A percentile compares a stretch with the other conserved stretches of the same genome.
Conservation (phyloP, 257 asterid species). For the Capsicum chinense region DNA sequence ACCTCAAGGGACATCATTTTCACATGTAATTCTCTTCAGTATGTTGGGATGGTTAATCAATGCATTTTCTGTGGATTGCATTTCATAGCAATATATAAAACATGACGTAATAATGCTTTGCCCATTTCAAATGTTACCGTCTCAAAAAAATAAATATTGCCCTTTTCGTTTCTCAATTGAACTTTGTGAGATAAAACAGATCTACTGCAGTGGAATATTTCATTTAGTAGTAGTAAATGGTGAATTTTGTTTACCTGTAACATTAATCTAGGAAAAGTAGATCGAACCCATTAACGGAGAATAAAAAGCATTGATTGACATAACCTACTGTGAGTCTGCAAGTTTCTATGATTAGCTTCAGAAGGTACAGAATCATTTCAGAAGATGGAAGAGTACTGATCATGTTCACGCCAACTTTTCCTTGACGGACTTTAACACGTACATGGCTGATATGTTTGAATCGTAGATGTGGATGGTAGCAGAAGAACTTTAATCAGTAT, state of each 20-base stretch:
- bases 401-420: not conserved
- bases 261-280: not conserved
- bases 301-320: no score
- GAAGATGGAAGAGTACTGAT: not conserved
- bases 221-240: not conserved
- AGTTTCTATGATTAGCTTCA: not conserved
- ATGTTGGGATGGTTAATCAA: not conserved
- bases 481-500: not conserved
- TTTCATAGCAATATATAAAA: not conserved
- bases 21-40: not conserved
- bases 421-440: not conserved
- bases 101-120: not conserved
- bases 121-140: no score
- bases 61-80: not conserved
- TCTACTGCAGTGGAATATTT: not conserved
- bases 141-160: no score
- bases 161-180: not conserved
- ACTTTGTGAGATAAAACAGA: not conserved
- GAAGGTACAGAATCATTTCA: not conserved
- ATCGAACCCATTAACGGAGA: not conserved
- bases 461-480: not conserved
- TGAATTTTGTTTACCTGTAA: not conserved
- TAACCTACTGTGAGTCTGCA: not conserved
- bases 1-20: constrained; percentile 1
- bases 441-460: not conserved